A percentile compares a stretch with the other conserved stretches of the same genome.
Evolutionary conservation across 2,329 filamentous ascomycete genomes (phyloP).

Genomic region (Colletotrichum zoysiae): DNA sequence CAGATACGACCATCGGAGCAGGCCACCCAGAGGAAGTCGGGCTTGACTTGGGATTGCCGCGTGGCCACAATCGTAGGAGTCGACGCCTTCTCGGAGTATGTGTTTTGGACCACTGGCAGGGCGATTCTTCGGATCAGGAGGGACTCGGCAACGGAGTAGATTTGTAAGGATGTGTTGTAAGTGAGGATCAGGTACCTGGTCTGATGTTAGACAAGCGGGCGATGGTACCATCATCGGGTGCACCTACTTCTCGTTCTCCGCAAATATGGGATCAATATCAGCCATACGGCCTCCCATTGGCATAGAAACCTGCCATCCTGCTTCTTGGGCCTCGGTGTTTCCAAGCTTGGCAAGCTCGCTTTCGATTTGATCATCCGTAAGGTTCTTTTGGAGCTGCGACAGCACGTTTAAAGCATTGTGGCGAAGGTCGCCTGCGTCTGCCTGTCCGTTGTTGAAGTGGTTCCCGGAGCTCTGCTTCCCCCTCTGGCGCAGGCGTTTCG

Average conservation of each 20-base stretch:
- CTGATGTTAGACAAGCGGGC: slow-evolving; percentile 45
- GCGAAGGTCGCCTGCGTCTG: slow-evolving; percentile 35
- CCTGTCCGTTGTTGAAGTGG: slow-evolving; percentile 17
- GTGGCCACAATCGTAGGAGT: slow-evolving; percentile 57
- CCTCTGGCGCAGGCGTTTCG: slow-evolving; percentile 52
- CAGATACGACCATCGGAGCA: slow-evolving; percentile 69
- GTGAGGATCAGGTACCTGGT: slow-evolving; percentile 79
- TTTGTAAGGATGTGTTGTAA: slow-evolving; percentile 79
- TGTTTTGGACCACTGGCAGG: slow-evolving; percentile 53
- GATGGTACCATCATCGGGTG: slow-evolving; percentile 15
- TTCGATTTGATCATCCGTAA: slow-evolving; percentile 37
- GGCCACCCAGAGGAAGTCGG: slow-evolving; percentile 70
- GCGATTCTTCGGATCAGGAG: slow-evolving; percentile 80
- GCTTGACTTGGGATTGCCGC: slow-evolving; percentile 53
- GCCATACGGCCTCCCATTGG: slow-evolving; percentile 75
- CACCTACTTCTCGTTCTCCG: slow-evolving; percentile 70
- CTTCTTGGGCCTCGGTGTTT: slow-evolving; percentile 37
- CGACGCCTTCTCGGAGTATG: slow-evolving; percentile 45
- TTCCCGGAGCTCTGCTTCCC: slow-evolving; percentile 45
- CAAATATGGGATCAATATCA: slow-evolving; percentile 74
- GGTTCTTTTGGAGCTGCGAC: slow-evolving; percentile 34
- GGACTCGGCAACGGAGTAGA: slow-evolving; percentile 86
- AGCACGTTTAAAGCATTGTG: slow-evolving; percentile 42
- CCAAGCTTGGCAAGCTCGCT: slow-evolving; percentile 31
- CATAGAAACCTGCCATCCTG: slow-evolving; percentile 71